A percentile compares a stretch with the other conserved stretches of the same genome.
phyloP scores from a whole-genome alignment of 2,329 filamentous ascomycete species.

The Stachybotrys chartarum region DNA sequence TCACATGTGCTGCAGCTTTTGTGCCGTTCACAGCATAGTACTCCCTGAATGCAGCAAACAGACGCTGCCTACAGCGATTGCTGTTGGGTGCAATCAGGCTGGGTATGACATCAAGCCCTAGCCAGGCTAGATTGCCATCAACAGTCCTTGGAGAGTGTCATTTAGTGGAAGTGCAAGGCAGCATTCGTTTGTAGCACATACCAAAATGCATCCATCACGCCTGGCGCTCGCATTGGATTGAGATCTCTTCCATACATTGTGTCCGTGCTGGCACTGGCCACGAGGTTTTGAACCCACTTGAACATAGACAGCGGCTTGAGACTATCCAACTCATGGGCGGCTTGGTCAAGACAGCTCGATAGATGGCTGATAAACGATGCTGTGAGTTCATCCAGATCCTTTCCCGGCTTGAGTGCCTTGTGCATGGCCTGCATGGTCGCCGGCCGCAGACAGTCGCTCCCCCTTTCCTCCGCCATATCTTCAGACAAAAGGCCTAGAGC shows the following conservation, averaged over 20 bases:
- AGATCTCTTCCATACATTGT: neutral
- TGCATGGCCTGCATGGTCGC: neutral
- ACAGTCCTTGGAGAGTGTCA: neutral
- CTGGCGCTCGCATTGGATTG: neutral
- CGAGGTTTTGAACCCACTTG: neutral
- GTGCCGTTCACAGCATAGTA: neutral
- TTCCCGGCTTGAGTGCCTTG: neutral
- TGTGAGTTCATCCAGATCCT: neutral
- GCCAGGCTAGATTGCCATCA: neutral
- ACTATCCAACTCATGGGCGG: neutral
- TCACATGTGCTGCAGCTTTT: too few relatives aligned
- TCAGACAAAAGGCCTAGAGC: neutral
- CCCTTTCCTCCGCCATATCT: neutral
- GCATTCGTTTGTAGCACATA: neutral
- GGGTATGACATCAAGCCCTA: neutral
- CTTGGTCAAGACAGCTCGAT: neutral
- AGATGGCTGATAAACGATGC: neutral
- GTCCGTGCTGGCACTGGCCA: neutral
- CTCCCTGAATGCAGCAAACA: neutral
- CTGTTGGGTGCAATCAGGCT: neutral
- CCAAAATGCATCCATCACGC: neutral
- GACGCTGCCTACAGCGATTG: neutral
- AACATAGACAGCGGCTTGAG: neutral
- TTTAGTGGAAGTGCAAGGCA: neutral
- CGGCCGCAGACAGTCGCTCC: neutral